Percentiles rank a stretch among this genome's conserved stretches.
phyloP scores from a whole-genome alignment of 345 rosid species.

The Pistacia integerrima region DNA sequence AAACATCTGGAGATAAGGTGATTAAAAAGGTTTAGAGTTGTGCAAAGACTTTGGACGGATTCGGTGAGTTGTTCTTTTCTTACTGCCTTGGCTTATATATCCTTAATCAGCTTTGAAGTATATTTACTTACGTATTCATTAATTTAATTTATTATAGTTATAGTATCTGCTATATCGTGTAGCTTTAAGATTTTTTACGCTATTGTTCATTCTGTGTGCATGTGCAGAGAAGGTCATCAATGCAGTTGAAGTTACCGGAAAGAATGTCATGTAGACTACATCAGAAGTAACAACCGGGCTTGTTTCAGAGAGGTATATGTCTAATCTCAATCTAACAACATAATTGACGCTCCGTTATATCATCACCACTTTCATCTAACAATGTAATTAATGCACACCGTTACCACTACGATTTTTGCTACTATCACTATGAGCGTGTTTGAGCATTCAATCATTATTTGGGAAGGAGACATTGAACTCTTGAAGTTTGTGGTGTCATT shows the following conservation, averaged over 20 bases:
- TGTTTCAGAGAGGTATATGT: conserved; percentile 65
- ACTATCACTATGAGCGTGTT: no score
- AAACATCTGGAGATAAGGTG: no score
- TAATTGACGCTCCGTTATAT: not conserved
- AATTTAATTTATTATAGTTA: not conserved
- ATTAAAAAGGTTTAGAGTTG: no score
- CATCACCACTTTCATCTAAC: not conserved
- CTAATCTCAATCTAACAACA: not conserved
- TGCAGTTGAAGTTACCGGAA: conserved; percentile 93
- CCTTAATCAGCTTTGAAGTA: not conserved
- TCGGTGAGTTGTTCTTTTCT: conserved; percentile 55
- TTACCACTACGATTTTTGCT: no score
- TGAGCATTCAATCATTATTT: no score
- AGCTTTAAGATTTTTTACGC: not conserved
- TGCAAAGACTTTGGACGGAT: conserved; percentile 57
- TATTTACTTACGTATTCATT: not conserved
- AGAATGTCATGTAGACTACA: conserved; percentile 84
- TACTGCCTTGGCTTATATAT: not conserved
- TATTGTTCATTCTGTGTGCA: not conserved
- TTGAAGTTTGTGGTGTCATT: no score
- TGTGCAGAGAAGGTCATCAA: conserved; percentile 73
- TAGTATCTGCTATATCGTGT: not conserved
- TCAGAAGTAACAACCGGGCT: conserved; percentile 84
- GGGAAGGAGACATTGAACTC: no score
- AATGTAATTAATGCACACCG: not conserved